Evolutionary conservation across 805 yeast genomes (phyloP), one percentile per base, ranked within the genome.

Genomic region (Wickerhamomyces pijperi): DNA sequence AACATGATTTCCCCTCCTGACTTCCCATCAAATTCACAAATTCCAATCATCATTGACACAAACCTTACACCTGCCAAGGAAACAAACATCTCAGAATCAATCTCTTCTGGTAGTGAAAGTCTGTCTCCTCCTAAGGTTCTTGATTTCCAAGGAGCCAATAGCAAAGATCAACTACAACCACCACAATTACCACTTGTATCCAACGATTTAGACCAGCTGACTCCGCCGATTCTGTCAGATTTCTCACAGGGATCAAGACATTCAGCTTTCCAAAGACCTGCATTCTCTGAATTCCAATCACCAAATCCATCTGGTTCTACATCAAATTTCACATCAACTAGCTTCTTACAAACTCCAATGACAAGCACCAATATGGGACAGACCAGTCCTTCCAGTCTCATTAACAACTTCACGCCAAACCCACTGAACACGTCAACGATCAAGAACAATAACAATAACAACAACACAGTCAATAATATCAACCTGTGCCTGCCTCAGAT

Each of bases 111-210:
- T 35, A 49, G 43, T 34, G 58, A 54, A 34, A 48, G 55, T 32
- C 35, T 53, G 5, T 47, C 58, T 6, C 56, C 58, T 4, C 58
- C 58, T 34, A 50, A 46, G 32, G n/a, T n/a, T n/a, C n/a, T n/a
- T n/a, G n/a, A n/a, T n/a, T n/a, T n/a, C n/a, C n/a, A n/a, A n/a
- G n/a, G n/a, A n/a, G n/a, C n/a, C n/a, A n/a, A n/a, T n/a, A n/a
- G n/a, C 12, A 28, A 21, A 23, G 32, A 17, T 19, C 38, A 14
- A 15, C 40, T n/a, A 6, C 28, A 31, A 19, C 19, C 34, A 19
- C 8, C 11, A 17, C 29, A 28, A 29, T 15, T 28, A 8, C n/a
- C 21, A 18, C 15, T 12, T 8, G 25, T 15, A 33, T 40, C 29
- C 4, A 25, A 17, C 28, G 28, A 4, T 11, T 25, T 23, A 9